phyloP scores from a whole-genome alignment of 345 rosid species.

The Tarenaya hassleriana region DNA sequence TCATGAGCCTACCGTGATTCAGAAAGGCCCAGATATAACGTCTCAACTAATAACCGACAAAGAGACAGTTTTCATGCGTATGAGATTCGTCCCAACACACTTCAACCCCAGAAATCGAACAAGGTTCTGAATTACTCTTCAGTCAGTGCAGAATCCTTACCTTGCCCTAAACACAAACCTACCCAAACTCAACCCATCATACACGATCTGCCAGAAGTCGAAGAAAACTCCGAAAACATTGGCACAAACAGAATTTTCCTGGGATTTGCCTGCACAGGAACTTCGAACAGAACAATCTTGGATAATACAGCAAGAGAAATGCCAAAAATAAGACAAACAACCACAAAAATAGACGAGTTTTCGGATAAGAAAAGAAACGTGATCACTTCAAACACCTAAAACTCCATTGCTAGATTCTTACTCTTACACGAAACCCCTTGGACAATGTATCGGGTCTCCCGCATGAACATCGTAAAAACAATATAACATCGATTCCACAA shows the following conservation, averaged over 20 bases:
- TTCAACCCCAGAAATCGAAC: not conserved
- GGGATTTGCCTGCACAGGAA: slow-evolving; percentile 31
- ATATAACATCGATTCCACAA: too few species aligned
- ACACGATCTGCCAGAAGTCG: slow-evolving; percentile 27
- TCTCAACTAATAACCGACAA: not conserved
- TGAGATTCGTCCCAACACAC: slow-evolving; percentile 8
- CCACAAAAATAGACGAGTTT: too few species aligned
- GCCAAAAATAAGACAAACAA: not conserved
- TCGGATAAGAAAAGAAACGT: not conserved
- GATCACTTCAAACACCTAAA: too few species aligned
- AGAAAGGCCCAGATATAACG: too few species aligned
- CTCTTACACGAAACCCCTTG: too few species aligned
- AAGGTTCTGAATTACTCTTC: slow-evolving; percentile 5
- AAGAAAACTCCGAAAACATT: slow-evolving; percentile 26
- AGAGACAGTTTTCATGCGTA: slow-evolving; percentile 9
- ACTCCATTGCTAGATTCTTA: too few species aligned
- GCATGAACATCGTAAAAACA: too few species aligned
- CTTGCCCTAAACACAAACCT: slow-evolving; percentile 38
- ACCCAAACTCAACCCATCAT: slow-evolving; percentile 31
- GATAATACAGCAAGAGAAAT: not conserved
- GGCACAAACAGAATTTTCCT: slow-evolving; percentile 25
- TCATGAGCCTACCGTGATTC: not conserved
- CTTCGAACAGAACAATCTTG: slow-evolving; percentile 18
- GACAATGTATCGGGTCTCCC: too few species aligned
- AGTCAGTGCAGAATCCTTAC: slow-evolving; percentile 23